These are phyloP conservation scores for Phytopythium montanum DNA, from an alignment of 352 stramenopile species.

Conservation along the genomic window DNA sequence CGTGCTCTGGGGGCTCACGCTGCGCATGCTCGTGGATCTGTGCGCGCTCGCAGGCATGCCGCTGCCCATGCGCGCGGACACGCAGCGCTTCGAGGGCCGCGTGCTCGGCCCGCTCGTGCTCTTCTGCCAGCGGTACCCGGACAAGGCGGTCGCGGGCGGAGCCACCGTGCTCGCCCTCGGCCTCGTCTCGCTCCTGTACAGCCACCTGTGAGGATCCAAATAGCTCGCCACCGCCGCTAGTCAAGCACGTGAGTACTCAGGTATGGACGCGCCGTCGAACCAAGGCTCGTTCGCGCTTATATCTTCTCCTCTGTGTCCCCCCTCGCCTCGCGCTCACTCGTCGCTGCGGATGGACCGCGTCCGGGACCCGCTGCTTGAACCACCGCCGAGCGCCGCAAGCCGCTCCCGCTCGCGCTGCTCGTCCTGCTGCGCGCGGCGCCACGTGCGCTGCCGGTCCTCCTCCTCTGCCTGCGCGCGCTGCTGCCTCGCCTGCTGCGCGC, in stretches of 20 bases:
- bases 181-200: slow-evolving; percentile 39
- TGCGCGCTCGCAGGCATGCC: slow-evolving; percentile 33
- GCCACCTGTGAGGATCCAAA: slow-evolving; percentile 20
- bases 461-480: slow-evolving; percentile 21
- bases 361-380: slow-evolving; percentile 38
- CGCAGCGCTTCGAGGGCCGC: slow-evolving; percentile 56
- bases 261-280: background rate
- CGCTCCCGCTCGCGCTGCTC: slow-evolving; percentile 34
- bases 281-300: background rate
- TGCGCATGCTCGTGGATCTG: slow-evolving; percentile 61
- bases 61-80: slow-evolving; percentile 45
- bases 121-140: slow-evolving; percentile 46
- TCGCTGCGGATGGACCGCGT: slow-evolving; percentile 11
- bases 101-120: slow-evolving; percentile 44
- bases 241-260: background rate
- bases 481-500: slow-evolving; percentile 9
- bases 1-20: slow-evolving; percentile 81
- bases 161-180: slow-evolving; percentile 40
- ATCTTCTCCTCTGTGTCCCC: background rate
- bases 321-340: background rate
- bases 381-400: slow-evolving; percentile 41
- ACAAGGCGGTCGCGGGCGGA: slow-evolving; percentile 41
- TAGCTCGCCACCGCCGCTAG: background rate
- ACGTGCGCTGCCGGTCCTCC: slow-evolving; percentile 27
- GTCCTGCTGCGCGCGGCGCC: slow-evolving; percentile 3